Evolutionary conservation across 2,329 filamentous ascomycete genomes (phyloP), one percentile per base, ranked within the genome.

Genomic region (Alternaria burnsii): DNA sequence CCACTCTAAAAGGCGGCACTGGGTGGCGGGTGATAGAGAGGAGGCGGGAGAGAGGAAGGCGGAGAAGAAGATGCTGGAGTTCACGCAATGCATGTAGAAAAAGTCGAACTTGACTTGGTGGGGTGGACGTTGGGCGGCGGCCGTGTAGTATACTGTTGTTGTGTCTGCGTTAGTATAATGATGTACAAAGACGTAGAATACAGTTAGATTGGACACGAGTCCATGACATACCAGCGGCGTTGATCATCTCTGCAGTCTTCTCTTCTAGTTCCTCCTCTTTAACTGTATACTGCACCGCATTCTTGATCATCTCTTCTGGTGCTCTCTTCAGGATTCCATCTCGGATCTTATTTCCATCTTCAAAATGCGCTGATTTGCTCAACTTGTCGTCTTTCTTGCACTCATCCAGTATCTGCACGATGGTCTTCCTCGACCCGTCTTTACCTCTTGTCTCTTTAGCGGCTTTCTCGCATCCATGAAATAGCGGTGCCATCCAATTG

Each of bases 1-100:
- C 87, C 89, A 94, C 77, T 95, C 91, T 8, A 97, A 82, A 0
- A 97, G 80, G 6, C 91, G 87, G 12, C 84, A 81, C 73, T 94
- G 94, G 48, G 82, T 81, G 8, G 82, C 81, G 0, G 79, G 72
- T 0, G 87, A 82, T 43, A 93, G 82, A 85, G 86, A 95, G 38
- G 57, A 24, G 34, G 82, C 66, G 65, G 84, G 84, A 11, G 80
- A 79, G 71, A 89, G 85, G 74, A 97, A 84, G 8, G 83, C 75
- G 6, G 83, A 82, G 66, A 92, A 84, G 81, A 94, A 95, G 66
- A 97, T 87, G n/a, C 89, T 89, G 11, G 83, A 82, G 72, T 91
- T 97, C 67, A 94, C 81, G 70, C 88, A 87, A 78, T 97, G 94
- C 70, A 94, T 93, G 73, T 82, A 83, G 81, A 89, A 95, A 76